Base-by-base conservation (phyloP, 176 grass and related monocot species). In the Aegilops tauschii region DNA sequence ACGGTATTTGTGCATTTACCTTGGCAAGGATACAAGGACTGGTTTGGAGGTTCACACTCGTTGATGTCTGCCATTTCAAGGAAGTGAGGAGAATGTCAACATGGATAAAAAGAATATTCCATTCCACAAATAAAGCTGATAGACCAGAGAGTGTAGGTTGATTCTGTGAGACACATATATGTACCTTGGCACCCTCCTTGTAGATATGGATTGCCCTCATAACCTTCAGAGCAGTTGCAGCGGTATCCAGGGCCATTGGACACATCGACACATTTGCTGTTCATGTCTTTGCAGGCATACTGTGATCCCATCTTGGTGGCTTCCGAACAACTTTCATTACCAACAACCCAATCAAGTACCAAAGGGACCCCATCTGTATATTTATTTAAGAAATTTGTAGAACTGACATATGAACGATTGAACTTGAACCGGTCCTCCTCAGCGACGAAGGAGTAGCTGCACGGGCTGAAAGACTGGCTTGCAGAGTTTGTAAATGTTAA, bases 281-380 rank as follows among this genome's bases (percentile, higher is more conserved):
- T 71, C 35, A 1, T 71, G 69, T 16, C 69, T 23, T 71, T 18
- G 4, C 69, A 71, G 34, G 69, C 69, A 71, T 71, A 71, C 20
- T 40, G 35, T 71, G 69, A 37, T 23, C 35, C 10, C 69, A 23
- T 39, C 10, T 39, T 71, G 69, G 9, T 40, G 69, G 69, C 69
- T 71, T 40, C 35, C 1, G 35, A 39, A 71, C 69, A 71, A 12
- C 69, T 71, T 71, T 5, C 72, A 47, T 2, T 5, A 11, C 59
- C 58, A 50, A 76, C 40, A 4, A 30, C 29, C 82, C 82, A 84
- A 64, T 84, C 82, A 1, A 84, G 17, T 1, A 85, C 61, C 72
- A 85, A 8, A 36, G 61, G 72, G 4, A 76, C 35, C 18, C 36
- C 37, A 11, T 34, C 20, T 9, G 29, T 1, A 3, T 23, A 13